Evolutionary conservation across 306 rosid species (phyloP).

Genomic region (Dryas drummondii): DNA sequence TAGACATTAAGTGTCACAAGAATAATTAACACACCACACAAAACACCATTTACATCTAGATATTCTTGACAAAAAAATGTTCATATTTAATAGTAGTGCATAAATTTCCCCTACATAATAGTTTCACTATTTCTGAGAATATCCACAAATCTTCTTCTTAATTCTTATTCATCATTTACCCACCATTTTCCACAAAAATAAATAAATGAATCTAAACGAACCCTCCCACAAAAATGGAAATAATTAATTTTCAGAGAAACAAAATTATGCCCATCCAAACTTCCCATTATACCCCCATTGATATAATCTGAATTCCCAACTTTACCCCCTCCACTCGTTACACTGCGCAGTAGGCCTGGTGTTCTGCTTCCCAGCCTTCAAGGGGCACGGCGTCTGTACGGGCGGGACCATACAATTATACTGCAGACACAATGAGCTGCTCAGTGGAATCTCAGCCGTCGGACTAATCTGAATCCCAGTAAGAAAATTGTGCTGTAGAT

Average conservation of each 20-base stretch:
- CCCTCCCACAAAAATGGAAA: conserved; percentile 4
- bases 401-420: conserved; percentile 98
- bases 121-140: conserved; percentile 22
- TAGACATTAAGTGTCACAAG: too few relatives aligned
- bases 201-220: conserved; percentile 36
- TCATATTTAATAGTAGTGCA: conserved; percentile 1
- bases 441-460: conserved; percentile 89
- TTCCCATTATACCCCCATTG: conserved; percentile 21
- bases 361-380: conserved; percentile 71
- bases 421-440: conserved; percentile 88
- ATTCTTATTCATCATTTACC: conserved; percentile 33
- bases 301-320: background rate
- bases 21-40: too few relatives aligned
- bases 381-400: conserved; percentile 79
- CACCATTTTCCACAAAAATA: conserved; percentile 29
- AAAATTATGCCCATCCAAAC: conserved; percentile 11
- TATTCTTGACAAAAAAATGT: background rate
- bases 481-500: conserved; percentile 85
- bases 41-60: background rate
- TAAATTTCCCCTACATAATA: background rate
- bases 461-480: conserved; percentile 93
- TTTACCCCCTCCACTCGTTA: conserved; percentile 60
- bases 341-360: conserved; percentile 79
- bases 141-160: conserved; percentile 58
- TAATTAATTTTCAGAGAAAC: background rate